Base-by-base conservation (phyloP, 495 filamentous ascomycete genomes). In the Baudoinia panamericana region DNA sequence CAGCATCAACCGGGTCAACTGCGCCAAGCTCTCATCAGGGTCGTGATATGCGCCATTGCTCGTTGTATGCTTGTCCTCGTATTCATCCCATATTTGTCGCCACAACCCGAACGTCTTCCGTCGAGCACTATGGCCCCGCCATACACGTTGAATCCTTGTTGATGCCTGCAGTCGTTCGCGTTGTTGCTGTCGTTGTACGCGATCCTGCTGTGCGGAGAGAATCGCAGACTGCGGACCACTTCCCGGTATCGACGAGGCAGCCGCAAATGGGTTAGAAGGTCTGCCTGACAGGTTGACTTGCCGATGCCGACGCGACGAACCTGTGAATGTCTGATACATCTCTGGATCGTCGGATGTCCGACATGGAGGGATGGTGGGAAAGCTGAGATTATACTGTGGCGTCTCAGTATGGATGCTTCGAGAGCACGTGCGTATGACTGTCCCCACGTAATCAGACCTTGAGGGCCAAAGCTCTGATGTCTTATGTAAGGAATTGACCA, bases 201-300 rank as follows among this genome's bases (percentile, higher is more conserved):
- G 78, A 52, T 94, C 84, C 45, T 82, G 78, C 52, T 93, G 83
- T 16, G 90, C 92, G 47, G 80, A 73, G 19, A 80, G 80, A 11
- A 96, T 70, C 0, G 88, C 79, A 53, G 76, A 77, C 43, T 84
- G 82, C 3, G 75, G 67, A 15, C 79, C 80, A 11, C 55, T 64
- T 52, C 36, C 49, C 21, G 60, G 46, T n/a, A 53, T 24, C 36
- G 42, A 39, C n/a, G n/a, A n/a, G n/a, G n/a, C n/a, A 55, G 72
- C 63, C 45, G 78, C 75, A 59, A 86, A 84, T 20, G 82, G 78
- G 60, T 90, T 84, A 40, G 60, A 66, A 52, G 75, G 73, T 46
- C 87, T 82, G 50, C 87, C 92, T 36, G 84, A 88, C 43, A 97
- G 78, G 59, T 97, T 93, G 49, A 97, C 84, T 57, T 93, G 83